Percentiles rank a stretch among this genome's conserved stretches.
These are phyloP conservation scores for Fusarium illudens DNA, from an alignment of 2,329 filamentous ascomycete species.

Conservation along the genomic window DNA sequence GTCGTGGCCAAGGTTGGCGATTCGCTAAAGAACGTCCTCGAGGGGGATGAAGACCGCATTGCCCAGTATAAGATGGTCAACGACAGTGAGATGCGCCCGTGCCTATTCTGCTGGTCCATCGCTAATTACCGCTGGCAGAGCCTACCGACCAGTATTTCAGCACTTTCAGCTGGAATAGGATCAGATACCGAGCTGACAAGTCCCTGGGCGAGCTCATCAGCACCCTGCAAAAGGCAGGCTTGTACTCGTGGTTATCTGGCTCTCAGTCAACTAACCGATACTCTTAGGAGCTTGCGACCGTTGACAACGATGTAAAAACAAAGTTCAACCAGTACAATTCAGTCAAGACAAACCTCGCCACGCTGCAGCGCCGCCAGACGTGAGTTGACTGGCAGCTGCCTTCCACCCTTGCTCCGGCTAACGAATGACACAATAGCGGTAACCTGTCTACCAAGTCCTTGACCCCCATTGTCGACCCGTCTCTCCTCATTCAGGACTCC, in stretches of 20 bases:
- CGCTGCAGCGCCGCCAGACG: conserved; percentile 89
- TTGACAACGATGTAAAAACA: conserved; percentile 94
- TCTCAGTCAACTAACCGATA: conserved; percentile 9
- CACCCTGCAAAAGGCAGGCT: conserved; percentile 80
- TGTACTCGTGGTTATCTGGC: background rate
- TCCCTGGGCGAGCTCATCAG: conserved; percentile 87
- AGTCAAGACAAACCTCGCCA: conserved; percentile 83
- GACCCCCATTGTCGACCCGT: conserved; percentile 84
- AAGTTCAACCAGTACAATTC: conserved; percentile 96
- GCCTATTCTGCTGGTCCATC: background rate
- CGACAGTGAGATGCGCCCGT: conserved; percentile 71
- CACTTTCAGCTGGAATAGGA: conserved; percentile 95
- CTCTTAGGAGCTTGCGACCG: conserved; percentile 80
- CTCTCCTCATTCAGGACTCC: conserved; percentile 83
- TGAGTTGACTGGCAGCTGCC: conserved; percentile 50
- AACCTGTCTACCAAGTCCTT: conserved; percentile 96
- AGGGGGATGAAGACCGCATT: conserved; percentile 83
- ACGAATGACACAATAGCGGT: conserved; percentile 62
- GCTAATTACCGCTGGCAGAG: conserved; percentile 63
- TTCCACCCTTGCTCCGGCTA: background rate
- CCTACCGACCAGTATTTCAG: conserved; percentile 94
- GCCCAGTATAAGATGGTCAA: conserved; percentile 92
- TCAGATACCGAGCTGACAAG: conserved; percentile 95
- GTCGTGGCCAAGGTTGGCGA: conserved; percentile 91
- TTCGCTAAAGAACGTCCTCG: conserved; percentile 81